phyloP scores from a whole-genome alignment of 257 asterid species.

The Solanum sejunctum region DNA sequence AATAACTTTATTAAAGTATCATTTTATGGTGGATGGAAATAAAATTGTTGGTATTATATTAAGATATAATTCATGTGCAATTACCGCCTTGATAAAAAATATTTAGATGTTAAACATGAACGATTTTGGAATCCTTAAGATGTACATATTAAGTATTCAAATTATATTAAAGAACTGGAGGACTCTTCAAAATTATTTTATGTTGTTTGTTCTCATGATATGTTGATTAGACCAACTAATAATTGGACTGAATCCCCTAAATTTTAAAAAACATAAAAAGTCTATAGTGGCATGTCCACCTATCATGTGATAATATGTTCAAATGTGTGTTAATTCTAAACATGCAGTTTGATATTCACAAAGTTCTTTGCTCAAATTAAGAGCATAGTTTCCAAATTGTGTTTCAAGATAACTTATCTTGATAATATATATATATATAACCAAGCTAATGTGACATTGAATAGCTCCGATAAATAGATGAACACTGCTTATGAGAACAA shows the following conservation, averaged over 20 bases:
- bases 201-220: no score
- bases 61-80: no score
- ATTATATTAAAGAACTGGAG: no score
- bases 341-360: background rate
- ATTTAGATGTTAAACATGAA: background rate
- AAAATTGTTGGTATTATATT: no score
- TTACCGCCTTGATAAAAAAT: background rate
- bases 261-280: no score
- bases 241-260: no score
- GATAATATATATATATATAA: background rate
- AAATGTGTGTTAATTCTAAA: no score
- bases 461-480: background rate
- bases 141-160: background rate
- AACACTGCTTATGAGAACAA: background rate
- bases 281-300: background rate
- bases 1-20: no score
- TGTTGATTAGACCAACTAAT: no score
- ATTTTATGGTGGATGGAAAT: no score
- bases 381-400: background rate
- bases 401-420: background rate
- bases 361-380: background rate
- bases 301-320: background rate
- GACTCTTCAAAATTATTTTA: no score
- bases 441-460: background rate
- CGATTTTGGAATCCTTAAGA: background rate